Conservation (phyloP, 345 rosid species). For the Mangifera indica region DNA sequence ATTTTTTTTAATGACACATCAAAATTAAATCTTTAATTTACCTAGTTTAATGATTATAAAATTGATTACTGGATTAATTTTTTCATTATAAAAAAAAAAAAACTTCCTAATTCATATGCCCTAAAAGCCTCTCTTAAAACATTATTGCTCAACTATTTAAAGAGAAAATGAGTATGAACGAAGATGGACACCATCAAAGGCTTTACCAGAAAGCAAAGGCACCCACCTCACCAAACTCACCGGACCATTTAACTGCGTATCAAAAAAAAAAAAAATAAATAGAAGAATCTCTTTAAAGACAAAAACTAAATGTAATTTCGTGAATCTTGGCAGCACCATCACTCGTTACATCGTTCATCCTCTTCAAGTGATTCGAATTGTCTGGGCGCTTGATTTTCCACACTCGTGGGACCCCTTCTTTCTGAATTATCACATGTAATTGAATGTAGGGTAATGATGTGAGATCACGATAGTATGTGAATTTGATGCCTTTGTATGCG, state of each 20-base stretch:
- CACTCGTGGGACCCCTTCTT: background rate
- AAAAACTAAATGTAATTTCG: constrained; percentile 16
- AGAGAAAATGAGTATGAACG: too few relatives aligned
- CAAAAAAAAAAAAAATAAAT: background rate
- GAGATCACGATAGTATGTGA: background rate
- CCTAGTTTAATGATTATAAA: too few relatives aligned
- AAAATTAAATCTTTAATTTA: too few relatives aligned
- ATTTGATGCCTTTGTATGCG: too few relatives aligned
- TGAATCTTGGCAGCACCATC: too few relatives aligned
- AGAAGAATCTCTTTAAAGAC: constrained; percentile 1
- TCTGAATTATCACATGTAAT: constrained; percentile 1
- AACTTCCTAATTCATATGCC: too few relatives aligned
- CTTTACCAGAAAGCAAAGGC: constrained; percentile 5
- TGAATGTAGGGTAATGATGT: background rate
- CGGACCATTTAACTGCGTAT: background rate
- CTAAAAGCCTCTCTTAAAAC: background rate
- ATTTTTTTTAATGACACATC: too few relatives aligned
- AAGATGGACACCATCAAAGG: background rate
- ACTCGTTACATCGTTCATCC: background rate
- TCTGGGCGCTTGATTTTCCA: background rate
- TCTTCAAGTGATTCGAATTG: background rate
- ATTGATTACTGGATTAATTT: too few relatives aligned
- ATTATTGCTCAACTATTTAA: too few relatives aligned
- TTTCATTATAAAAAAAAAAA: too few relatives aligned
- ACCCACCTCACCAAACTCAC: constrained; percentile 3